Conservation (phyloP, 257 asterid genomes). For the Jaltomata sinuosa region DNA sequence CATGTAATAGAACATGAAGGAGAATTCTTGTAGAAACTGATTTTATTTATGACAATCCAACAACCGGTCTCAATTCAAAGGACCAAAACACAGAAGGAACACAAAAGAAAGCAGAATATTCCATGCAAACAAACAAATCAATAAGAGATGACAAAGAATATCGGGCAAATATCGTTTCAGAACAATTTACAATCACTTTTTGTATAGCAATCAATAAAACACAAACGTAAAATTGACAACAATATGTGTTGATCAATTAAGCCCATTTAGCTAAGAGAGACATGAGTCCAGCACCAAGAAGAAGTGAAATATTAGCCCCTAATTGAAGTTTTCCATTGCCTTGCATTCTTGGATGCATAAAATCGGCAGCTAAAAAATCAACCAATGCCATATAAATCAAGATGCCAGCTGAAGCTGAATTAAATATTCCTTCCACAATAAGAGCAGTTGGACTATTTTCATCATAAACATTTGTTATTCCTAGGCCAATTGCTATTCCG, state of each 20-base stretch:
- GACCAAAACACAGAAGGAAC: neutral
- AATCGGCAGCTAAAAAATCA: conserved; percentile 2
- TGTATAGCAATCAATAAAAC: neutral
- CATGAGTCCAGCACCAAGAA: conserved; percentile 7
- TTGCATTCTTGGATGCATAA: conserved; percentile 9
- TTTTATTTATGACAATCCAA: neutral
- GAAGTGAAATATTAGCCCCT: conserved; percentile 6
- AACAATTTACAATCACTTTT: neutral
- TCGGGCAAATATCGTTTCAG: neutral
- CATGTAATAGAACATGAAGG: too few relatives aligned
- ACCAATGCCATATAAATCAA: conserved; percentile 7
- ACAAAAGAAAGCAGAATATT: neutral
- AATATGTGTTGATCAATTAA: neutral
- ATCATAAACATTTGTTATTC: neutral
- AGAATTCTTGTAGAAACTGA: neutral
- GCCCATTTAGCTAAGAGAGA: conserved; percentile 6
- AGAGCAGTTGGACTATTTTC: conserved; percentile 4
- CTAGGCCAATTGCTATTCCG: neutral
- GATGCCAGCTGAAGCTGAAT: conserved; percentile 6
- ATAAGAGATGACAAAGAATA: neutral
- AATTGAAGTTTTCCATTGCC: conserved; percentile 3
- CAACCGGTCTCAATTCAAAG: neutral
- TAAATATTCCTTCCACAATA: conserved; percentile 1
- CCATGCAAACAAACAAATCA: neutral
- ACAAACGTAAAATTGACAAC: neutral